Conservation (phyloP, 78 protist genomes). For the Guillardia theta region DNA sequence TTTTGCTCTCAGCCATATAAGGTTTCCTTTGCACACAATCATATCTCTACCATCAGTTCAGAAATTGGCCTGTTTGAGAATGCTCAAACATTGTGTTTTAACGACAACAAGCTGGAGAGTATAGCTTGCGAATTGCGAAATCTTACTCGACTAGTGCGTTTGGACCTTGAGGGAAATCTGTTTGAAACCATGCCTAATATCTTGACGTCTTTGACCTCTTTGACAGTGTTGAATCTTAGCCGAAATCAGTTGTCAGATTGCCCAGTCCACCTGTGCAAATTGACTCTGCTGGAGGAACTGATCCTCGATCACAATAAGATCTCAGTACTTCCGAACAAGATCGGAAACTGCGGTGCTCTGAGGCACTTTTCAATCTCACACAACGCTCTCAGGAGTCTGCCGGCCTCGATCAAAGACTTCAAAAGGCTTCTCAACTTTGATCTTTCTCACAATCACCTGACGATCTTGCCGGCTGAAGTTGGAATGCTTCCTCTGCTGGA, state of each 20-base stretch:
- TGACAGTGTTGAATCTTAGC: not conserved
- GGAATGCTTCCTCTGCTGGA: not conserved
- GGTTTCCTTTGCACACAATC: not conserved
- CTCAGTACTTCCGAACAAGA: not conserved
- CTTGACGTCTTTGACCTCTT: not conserved
- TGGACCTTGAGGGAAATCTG: not conserved
- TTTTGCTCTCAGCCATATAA: not conserved
- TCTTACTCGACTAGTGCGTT: not conserved
- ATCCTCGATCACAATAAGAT: not conserved
- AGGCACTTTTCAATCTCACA: not conserved
- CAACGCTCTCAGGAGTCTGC: not conserved
- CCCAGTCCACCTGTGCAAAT: not conserved
- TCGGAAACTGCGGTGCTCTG: not conserved
- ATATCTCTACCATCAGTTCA: not conserved
- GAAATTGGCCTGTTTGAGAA: not conserved
- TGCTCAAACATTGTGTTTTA: not conserved
- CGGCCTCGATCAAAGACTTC: not conserved
- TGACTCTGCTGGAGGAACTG: not conserved
- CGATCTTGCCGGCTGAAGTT: not conserved
- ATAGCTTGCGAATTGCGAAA: not conserved
- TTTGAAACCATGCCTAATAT: not conserved
- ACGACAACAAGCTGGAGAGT: not conserved
- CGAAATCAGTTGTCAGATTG: not conserved
- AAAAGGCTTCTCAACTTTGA: not conserved
- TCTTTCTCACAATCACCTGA: not conserved